A percentile compares a stretch with the other conserved stretches of the same genome.
Conservation (phyloP, 2,329 filamentous ascomycete species). For the Botryotinia globosa region DNA sequence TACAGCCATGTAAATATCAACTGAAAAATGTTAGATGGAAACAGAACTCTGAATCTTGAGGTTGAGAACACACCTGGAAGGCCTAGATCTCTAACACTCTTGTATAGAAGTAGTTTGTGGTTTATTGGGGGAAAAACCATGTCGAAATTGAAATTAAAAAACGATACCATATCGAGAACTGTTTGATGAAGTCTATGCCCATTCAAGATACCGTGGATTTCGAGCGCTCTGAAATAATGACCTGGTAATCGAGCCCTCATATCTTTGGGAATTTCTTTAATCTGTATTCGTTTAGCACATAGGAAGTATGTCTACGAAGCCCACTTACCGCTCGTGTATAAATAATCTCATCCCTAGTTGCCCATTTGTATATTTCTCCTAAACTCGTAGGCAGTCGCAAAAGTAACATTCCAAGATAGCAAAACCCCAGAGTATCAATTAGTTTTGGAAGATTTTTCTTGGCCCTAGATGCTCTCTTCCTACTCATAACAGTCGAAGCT, state of each 20-base stretch:
- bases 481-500: conserved; percentile 47
- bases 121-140: conserved; percentile 74
- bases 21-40: conserved; percentile 41
- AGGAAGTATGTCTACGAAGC: neutral
- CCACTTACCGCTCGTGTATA: conserved; percentile 64
- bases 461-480: conserved; percentile 23
- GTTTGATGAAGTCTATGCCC: conserved; percentile 61
- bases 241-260: conserved; percentile 65
- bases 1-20: conserved; percentile 62
- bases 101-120: conserved; percentile 62
- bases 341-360: conserved; percentile 62
- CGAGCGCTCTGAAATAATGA: conserved; percentile 57
- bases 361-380: conserved; percentile 70
- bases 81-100: conserved; percentile 67
- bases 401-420: conserved; percentile 75
- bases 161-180: conserved; percentile 59
- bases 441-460: conserved; percentile 56
- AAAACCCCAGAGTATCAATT: conserved; percentile 72
- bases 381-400: conserved; percentile 74
- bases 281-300: conserved; percentile 40
- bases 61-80: conserved; percentile 62
- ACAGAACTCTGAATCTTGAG: neutral
- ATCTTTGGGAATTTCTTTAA: conserved; percentile 57
- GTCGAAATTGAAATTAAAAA: conserved; percentile 65
- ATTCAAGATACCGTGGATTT: conserved; percentile 48